phyloP scores from a whole-genome alignment of 345 rosid species.

The Alliaria petiolata region DNA sequence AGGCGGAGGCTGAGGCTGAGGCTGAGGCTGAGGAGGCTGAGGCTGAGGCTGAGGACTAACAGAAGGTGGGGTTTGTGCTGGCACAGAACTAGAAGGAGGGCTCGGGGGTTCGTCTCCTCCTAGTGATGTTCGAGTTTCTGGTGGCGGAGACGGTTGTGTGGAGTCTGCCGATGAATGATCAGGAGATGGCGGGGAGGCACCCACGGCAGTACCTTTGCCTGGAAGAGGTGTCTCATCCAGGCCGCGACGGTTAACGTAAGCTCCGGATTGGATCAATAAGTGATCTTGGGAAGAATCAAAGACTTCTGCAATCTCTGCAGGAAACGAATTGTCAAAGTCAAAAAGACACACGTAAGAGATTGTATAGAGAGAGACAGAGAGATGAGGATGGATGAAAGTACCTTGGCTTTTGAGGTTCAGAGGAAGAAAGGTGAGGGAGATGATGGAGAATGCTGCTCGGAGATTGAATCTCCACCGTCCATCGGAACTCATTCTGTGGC shows the following conservation, averaged over 20 bases:
- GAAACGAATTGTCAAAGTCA: neutral
- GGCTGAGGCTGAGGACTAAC: neutral
- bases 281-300: slow-evolving; percentile 18
- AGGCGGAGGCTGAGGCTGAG: neutral
- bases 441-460: slow-evolving; percentile 11
- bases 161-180: neutral
- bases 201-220: neutral
- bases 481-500: slow-evolving; percentile 1
- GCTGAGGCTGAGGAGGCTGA: neutral
- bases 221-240: slow-evolving; percentile 9
- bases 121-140: neutral
- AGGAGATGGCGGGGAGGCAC: slow-evolving; percentile 24
- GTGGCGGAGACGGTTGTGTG: neutral
- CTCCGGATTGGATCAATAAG: neutral
- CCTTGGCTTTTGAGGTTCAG: slow-evolving; percentile 19
- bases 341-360: neutral
- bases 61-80: slow-evolving; percentile 2
- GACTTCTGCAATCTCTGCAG: slow-evolving; percentile 3
- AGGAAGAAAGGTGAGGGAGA: slow-evolving; percentile 26
- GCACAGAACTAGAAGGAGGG: slow-evolving; percentile 7
- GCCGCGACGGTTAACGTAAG: slow-evolving; percentile 17
- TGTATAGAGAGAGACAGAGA: neutral
- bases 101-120: neutral
- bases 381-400: slow-evolving; percentile 1
- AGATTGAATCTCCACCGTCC: slow-evolving; percentile 11